Percentiles rank a stretch among this genome's conserved stretches.
Evolutionary conservation across 2,329 filamentous ascomycete species (phyloP).

Genomic region (Sclerotinia nivalis): DNA sequence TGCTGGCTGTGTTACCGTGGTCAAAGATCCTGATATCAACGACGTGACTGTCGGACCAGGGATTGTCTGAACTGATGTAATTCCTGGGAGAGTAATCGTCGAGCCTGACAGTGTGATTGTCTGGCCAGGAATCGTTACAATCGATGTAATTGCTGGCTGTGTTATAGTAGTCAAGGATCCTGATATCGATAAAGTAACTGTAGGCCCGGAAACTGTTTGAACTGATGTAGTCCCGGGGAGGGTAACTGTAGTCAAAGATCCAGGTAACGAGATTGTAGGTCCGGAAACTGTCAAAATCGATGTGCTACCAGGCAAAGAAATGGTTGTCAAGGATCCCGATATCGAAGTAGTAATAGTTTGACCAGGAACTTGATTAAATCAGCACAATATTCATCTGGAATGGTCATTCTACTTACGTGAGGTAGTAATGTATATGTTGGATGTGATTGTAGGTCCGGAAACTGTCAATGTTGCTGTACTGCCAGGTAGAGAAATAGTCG

Average conservation of each 20-base stretch:
- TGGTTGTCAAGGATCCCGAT: slow-evolving; percentile 20
- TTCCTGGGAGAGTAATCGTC: neutral
- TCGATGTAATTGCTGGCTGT: slow-evolving; percentile 20
- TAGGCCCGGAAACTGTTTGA: too few species aligned
- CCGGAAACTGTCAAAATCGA: neutral
- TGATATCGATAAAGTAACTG: slow-evolving; percentile 13
- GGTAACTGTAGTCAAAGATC: slow-evolving; percentile 1
- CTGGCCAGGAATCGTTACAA: neutral
- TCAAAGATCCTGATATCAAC: slow-evolving; percentile 24
- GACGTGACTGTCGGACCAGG: too few species aligned
- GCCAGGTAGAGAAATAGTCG: slow-evolving; percentile 21
- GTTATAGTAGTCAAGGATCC: slow-evolving; percentile 26
- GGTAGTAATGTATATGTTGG: neutral
- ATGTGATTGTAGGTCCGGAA: neutral
- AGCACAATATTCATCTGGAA: neutral
- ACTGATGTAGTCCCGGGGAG: neutral
- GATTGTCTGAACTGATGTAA: neutral
- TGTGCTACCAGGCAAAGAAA: slow-evolving; percentile 7
- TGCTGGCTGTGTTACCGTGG: slow-evolving; percentile 23
- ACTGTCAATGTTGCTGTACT: slow-evolving; percentile 17
- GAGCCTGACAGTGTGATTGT: neutral
- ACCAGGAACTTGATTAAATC: neutral
- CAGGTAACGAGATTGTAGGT: slow-evolving; percentile 9
- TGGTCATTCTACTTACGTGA: neutral
- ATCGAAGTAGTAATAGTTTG: slow-evolving; percentile 23